These are phyloP conservation scores for Alternaria gaisen DNA, from an alignment of 2,329 filamentous ascomycete genomes.

Conservation along the genomic window DNA sequence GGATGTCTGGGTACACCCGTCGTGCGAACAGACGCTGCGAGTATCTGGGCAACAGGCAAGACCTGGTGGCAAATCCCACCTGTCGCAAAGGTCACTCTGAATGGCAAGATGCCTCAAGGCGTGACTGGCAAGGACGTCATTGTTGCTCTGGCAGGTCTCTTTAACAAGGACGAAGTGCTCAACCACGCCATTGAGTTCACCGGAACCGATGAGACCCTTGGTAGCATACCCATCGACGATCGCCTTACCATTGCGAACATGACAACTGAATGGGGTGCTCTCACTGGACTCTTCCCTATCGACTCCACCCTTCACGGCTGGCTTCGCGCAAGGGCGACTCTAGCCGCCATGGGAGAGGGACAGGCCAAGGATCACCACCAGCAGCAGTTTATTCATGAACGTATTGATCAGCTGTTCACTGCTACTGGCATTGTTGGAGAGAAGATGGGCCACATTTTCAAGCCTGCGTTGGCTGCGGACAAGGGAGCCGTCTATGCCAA, in stretches of 20 bases:
- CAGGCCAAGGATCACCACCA: slow-evolving; percentile 60
- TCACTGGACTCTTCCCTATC: slow-evolving; percentile 81
- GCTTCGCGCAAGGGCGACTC: slow-evolving; percentile 79
- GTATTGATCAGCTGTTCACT: slow-evolving; percentile 74
- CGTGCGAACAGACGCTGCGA: slow-evolving; percentile 86
- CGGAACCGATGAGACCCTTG: slow-evolving; percentile 79
- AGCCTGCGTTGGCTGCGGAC: slow-evolving; percentile 74
- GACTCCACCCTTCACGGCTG: slow-evolving; percentile 76
- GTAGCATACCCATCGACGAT: slow-evolving; percentile 74
- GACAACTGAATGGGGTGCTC: slow-evolving; percentile 82
- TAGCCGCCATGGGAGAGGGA: slow-evolving; percentile 67
- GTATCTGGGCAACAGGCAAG: slow-evolving; percentile 81
- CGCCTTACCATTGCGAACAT: slow-evolving; percentile 81
- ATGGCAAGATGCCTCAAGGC: slow-evolving; percentile 76
- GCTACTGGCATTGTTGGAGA: slow-evolving; percentile 50
- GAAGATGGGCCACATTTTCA: slow-evolving; percentile 49
- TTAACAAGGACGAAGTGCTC: slow-evolving; percentile 86
- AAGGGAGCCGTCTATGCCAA: slow-evolving; percentile 84
- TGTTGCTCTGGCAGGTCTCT: slow-evolving; percentile 83
- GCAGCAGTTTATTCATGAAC: slow-evolving; percentile 74
- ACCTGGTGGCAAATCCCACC: slow-evolving; percentile 94
- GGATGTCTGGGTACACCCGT: slow-evolving; percentile 80
- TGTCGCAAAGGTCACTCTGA: slow-evolving; percentile 80
- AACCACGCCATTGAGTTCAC: slow-evolving; percentile 92
- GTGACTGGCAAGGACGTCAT: slow-evolving; percentile 96